A percentile compares a stretch with the other conserved stretches of the same genome.
These are phyloP conservation scores for Hysterium pulicare DNA, from an alignment of 2,329 filamentous ascomycete genomes.

Conservation along the genomic window DNA sequence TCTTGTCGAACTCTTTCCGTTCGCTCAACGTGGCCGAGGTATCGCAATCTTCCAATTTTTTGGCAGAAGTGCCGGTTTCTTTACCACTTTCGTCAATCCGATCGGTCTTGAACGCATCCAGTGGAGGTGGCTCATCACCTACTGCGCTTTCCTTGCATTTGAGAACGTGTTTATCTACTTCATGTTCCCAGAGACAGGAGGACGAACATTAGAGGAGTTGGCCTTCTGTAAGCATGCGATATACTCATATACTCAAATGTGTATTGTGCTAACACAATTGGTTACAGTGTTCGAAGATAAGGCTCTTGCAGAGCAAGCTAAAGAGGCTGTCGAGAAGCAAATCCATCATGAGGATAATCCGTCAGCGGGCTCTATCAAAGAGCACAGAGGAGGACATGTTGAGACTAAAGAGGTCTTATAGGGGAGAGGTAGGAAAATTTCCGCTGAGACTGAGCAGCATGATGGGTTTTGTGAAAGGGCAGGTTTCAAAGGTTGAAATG, in stretches of 20 bases:
- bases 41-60: slow-evolving; percentile 58
- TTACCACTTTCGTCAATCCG: slow-evolving; percentile 60
- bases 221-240: slow-evolving; percentile 36
- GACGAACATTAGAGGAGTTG: slow-evolving; percentile 66
- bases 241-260: too few species aligned
- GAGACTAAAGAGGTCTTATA: background rate
- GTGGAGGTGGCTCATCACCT: slow-evolving; percentile 64
- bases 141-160: slow-evolving; percentile 56
- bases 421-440: too few species aligned
- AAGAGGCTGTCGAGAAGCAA: slow-evolving; percentile 27
- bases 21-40: slow-evolving; percentile 47
- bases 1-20: slow-evolving; percentile 48
- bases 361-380: background rate
- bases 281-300: slow-evolving; percentile 25
- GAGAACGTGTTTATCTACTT: slow-evolving; percentile 63
- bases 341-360: slow-evolving; percentile 21
- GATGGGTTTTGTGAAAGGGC: too few species aligned
- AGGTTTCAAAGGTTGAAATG: too few species aligned
- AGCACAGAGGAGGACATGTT: background rate
- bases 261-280: background rate
- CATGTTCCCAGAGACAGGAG: slow-evolving; percentile 68
- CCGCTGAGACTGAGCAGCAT: too few species aligned
- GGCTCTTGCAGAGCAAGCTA: slow-evolving; percentile 26
- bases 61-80: slow-evolving; percentile 58
- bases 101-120: slow-evolving; percentile 59